Base-by-base conservation (phyloP, 495 filamentous ascomycete species). In the Mycothermus thermophilus region DNA sequence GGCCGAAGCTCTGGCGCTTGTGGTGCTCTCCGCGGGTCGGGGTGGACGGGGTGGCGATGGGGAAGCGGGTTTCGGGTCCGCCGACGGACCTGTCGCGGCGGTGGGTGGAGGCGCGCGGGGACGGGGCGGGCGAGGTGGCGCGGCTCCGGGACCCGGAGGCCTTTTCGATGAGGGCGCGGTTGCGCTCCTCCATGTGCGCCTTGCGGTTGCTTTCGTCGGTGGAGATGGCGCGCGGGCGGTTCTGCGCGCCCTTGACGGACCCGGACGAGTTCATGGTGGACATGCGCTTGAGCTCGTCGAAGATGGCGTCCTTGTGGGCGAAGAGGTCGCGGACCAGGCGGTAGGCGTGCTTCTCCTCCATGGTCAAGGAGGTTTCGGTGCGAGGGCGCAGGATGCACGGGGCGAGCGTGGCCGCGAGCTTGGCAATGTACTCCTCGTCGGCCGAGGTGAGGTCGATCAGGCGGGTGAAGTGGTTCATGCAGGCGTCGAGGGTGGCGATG, bases 401-500 rank as follows among this genome's bases (percentile, higher is more conserved):
- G 1, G 92, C 74, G 12, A 99, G 67, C n/a, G 60, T 59, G 34
- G 77, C 77, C 4, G 87, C 83, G 18, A 99, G 70, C 19, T 77
- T 62, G 31, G 79, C 50, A 37, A 94, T 59, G 53, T 85, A 96
- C 32, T 76, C 63, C 55, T 96, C 90, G 41, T 93, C 88, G 30
- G 90, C 90, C 23, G 86, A 94, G 5, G 90, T 99, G 37, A 96
- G 69, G 46, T 99, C 92, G 53, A 99, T 87, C 42, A 99, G 64
- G 39, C 92, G 82, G 10, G 90, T 93, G 56, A 96, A 95, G 60
- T 99, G 90, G 37, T 93, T 96, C 66, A 86, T 92, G 53, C 94
- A 78, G 30, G 92, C 90, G 60, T 99, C 90, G 50, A 99, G 80
- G 20, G 90, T 95, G 37, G 90, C 90, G 54, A 99, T 96, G 52